Evolutionary conservation across 2,329 filamentous ascomycete genomes (phyloP).

Genomic region (Diaporthe citriasiana): DNA sequence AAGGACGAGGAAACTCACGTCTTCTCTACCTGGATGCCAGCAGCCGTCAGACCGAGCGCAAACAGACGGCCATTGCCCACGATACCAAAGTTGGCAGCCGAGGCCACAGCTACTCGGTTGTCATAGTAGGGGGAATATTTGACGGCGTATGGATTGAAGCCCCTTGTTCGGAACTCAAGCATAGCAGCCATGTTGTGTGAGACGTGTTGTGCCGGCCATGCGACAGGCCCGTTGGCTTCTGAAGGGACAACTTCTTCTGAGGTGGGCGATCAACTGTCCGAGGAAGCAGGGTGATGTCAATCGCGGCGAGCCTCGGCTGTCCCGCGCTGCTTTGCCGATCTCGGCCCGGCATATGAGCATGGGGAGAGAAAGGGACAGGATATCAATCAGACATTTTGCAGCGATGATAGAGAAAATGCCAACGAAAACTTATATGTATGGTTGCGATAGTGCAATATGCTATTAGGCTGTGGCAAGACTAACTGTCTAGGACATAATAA

Average conservation of each 20-base stretch:
- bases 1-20: constrained; percentile 62
- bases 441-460: not conserved
- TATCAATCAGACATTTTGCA: too few relatives aligned
- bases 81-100: constrained; percentile 95
- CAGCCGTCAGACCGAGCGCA: constrained; percentile 83
- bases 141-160: constrained; percentile 95
- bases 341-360: constrained; percentile 9
- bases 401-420: not conserved
- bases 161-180: constrained; percentile 94
- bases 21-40: constrained; percentile 88
- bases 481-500: not conserved
- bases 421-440: too few relatives aligned
- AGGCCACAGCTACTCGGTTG: constrained; percentile 89
- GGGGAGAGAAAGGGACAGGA: not conserved
- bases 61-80: constrained; percentile 95
- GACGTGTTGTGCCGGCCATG: constrained; percentile 15
- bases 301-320: constrained; percentile 37
- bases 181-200: constrained; percentile 66
- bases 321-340: constrained; percentile 27
- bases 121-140: constrained; percentile 99
- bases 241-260: not conserved
- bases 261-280: not conserved
- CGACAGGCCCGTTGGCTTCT: constrained; percentile 1
- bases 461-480: too few relatives aligned
- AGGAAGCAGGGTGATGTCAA: constrained; percentile 36